Evolutionary conservation across 2,329 filamentous ascomycete species (phyloP), one percentile per base, ranked within the genome.

Genomic region (Pseudocercospora crystallina): DNA sequence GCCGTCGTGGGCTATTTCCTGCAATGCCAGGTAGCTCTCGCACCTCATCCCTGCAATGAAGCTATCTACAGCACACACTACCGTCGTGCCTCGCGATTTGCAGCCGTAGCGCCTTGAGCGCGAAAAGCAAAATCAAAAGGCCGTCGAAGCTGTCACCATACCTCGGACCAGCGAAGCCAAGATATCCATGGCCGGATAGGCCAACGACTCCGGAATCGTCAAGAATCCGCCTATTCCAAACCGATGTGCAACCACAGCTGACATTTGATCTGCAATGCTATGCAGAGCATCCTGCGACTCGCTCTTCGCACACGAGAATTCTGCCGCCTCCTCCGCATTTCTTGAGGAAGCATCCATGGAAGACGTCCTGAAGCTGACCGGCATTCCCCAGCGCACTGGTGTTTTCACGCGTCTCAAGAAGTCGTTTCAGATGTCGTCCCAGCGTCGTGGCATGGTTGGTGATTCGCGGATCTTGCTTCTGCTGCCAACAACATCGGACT

Each of bases 101-200:
- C 15, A 26, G 36, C 45, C 17, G 43, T 43, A 37, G 40, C 40
- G 36, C 31, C 39, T 41, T 29, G 40, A 7, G 35, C 45, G 50
- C 50, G 50, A 49, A 44, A 53, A 49, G 17, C 31, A 41, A 14
- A 47, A 20, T 40, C 26, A 32, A 49, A 49, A 44, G 47, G 48
- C 50, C 45, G 45, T 49, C 29, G 50, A n/a, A 17, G 17, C 41
- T 9, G 30, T 14, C 10, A 34, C 30, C 15, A 36, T 37, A 44
- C 17, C 42, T 35, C 42, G 32, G 13, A 36, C 42, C 15, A 17
- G 32, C 40, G 9, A 9, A 41, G 17, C 38, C 13, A 17, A 13
- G n/a, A n/a, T 12, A 13, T 15, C 30, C 38, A 3, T 32, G n/a
- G 13, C 40, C 40, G 40, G 40, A 43, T 43, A 43, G 40, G 40